Conservation (phyloP, 768 basidiomycete genomes). For the Suillus weaverae region DNA sequence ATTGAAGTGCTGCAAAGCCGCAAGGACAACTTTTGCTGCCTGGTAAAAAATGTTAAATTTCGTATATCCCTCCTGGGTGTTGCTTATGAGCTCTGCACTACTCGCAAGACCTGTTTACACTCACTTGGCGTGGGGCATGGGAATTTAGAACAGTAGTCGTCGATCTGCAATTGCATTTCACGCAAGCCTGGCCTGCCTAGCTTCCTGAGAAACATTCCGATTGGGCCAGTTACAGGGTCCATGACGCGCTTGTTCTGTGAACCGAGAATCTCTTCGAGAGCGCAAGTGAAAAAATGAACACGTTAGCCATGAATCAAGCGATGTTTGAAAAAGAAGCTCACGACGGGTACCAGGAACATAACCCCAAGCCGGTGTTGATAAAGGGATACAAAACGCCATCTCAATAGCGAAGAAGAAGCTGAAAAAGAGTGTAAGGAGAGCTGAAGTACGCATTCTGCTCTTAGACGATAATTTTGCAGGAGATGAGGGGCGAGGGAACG, state of each 20-base stretch:
- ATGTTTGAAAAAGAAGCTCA: neutral
- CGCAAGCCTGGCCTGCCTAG: neutral
- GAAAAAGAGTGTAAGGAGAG: constrained; percentile 5
- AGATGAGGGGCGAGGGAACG: neutral
- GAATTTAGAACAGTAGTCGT: neutral
- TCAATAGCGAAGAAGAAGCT: neutral
- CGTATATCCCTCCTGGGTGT: neutral
- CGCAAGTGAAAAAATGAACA: neutral
- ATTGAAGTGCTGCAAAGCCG: neutral
- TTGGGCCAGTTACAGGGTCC: neutral
- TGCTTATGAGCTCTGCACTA: neutral
- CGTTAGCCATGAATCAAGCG: neutral
- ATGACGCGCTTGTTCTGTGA: neutral
- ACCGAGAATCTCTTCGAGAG: neutral
- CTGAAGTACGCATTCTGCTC: constrained; percentile 4
- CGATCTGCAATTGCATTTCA: neutral
- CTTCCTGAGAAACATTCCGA: neutral
- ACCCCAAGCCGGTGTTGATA: neutral
- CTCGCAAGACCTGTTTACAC: neutral
- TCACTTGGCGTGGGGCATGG: neutral
- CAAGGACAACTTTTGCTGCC: too few species aligned
- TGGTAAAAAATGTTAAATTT: too few species aligned
- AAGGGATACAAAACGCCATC: neutral
- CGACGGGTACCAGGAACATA: neutral
- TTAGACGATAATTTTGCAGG: neutral